phyloP scores from a whole-genome alignment of 1,284 basidiomycete genomes.

The Hymenochaete sp. region DNA sequence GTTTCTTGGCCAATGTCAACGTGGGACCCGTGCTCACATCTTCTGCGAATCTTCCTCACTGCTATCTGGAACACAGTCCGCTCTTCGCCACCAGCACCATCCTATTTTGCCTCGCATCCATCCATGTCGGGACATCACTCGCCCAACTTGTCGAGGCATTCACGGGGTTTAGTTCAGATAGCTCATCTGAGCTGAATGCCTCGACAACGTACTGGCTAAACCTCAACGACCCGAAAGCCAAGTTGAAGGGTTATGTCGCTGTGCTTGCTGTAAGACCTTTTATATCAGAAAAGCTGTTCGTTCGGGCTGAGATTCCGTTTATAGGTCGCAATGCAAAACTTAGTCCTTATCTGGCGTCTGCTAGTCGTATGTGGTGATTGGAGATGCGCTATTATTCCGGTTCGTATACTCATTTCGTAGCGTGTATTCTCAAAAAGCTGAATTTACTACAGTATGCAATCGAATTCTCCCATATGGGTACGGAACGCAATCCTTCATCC shows the following conservation, averaged over 20 bases:
- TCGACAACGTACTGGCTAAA: not conserved
- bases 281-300: not conserved
- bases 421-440: not conserved
- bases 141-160: not conserved
- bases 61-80: too few relatives aligned
- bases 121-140: conserved; percentile 1
- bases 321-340: conserved; percentile 1
- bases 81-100: not conserved
- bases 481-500: not conserved
- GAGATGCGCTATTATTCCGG: not conserved
- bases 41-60: too few relatives aligned
- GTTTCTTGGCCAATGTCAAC: too few relatives aligned
- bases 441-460: not conserved
- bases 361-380: conserved; percentile 1
- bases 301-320: not conserved
- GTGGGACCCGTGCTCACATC: too few relatives aligned
- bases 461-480: not conserved
- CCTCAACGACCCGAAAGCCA: not conserved
- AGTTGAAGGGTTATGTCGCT: conserved; percentile 4
- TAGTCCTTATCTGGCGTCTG: conserved; percentile 3
- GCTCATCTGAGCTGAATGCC: too few relatives aligned
- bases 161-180: too few relatives aligned
- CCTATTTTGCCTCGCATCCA: not conserved
- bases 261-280: not conserved
- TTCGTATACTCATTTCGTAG: not conserved